These are phyloP conservation scores for Trichophyton rubrum DNA, from an alignment of 2,329 filamentous ascomycete genomes.

Conservation along the genomic window DNA sequence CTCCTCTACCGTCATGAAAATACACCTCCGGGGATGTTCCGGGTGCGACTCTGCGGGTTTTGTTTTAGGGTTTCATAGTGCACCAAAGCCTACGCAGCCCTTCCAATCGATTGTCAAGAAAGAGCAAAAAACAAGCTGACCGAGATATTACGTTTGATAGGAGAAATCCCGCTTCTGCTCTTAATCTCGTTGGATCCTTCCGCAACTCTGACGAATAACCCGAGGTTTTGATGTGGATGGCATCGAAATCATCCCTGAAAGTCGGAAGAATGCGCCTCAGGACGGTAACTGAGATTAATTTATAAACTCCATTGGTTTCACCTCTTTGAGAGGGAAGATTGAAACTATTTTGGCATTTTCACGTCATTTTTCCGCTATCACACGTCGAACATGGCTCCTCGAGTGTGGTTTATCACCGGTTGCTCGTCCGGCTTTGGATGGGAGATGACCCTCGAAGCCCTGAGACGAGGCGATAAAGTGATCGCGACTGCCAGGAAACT, in stretches of 20 bases:
- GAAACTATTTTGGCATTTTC: too few relatives aligned
- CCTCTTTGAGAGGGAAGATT: not conserved
- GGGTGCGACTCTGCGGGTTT: not conserved
- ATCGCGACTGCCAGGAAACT: slow-evolving; percentile 26
- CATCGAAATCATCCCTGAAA: not conserved
- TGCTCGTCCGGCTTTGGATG: slow-evolving; percentile 25
- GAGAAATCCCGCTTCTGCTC: not conserved
- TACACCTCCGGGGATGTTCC: not conserved
- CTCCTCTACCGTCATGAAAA: too few relatives aligned
- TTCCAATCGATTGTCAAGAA: not conserved
- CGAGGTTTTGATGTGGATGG: not conserved
- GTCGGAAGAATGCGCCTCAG: not conserved
- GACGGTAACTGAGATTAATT: not conserved
- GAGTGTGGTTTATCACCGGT: slow-evolving; percentile 28
- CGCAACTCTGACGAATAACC: not conserved
- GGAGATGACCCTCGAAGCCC: slow-evolving; percentile 18
- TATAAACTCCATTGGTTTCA: not conserved
- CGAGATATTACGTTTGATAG: not conserved
- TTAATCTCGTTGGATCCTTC: not conserved
- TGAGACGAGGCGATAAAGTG: slow-evolving; percentile 23
- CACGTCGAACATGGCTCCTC: slow-evolving; percentile 10
- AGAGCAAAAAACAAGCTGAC: not conserved
- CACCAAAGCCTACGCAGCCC: not conserved
- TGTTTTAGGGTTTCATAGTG: not conserved
- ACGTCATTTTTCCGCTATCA: not conserved